Evolutionary conservation across 139 green algal genomes (phyloP), one percentile per base, ranked within the genome.

Genomic region (Marvania coccoides): DNA sequence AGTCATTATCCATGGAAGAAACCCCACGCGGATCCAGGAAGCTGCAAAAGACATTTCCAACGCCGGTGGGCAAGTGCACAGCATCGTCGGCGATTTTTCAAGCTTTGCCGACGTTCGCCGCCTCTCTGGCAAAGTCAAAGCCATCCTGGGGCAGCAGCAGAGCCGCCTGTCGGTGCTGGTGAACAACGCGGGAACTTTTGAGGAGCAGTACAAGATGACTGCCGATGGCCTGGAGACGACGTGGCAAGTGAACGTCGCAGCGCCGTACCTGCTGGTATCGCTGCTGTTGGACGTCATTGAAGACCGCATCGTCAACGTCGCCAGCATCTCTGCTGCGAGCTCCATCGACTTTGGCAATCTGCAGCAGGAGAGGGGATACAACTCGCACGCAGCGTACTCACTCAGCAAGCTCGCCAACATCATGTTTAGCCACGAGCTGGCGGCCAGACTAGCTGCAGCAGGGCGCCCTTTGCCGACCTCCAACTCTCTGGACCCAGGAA

Each of bases 161-260:
- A 48, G 23, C 6, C 9, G 33, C 4, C 6, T 81, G 4, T 29
- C 73, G 39, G 61, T 72, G 12, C 54, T 90, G 6, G 70, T 87
- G 37, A 86, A 90, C 76, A 91, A 88, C 67, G 82, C 84, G 19
- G 69, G 69, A 26, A 46, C 68, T 10, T 64, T 38, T 61, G 24
- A 57, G 34, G 30, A 26, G 29, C 38, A 47, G 47, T 35, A 42
- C 6, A 34, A 9, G 1, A 71, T 6, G 14, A 72, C 33, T 6
- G 29, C 28, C 26, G 82, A 91, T 28, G 82, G 85, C 0, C 78
- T 77, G 26, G 85, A 91, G 69, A 63, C 79, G 70, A 90, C 82
- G 0, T 91, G 81, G 75, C 76, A 74, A 0, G 75, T 90, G 19
- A 92, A 92, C 39, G 85, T 92, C 9, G 56, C 83, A 30, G 82